Evolutionary conservation across 306 rosid species (phyloP).

Genomic region (Betula pendula): DNA sequence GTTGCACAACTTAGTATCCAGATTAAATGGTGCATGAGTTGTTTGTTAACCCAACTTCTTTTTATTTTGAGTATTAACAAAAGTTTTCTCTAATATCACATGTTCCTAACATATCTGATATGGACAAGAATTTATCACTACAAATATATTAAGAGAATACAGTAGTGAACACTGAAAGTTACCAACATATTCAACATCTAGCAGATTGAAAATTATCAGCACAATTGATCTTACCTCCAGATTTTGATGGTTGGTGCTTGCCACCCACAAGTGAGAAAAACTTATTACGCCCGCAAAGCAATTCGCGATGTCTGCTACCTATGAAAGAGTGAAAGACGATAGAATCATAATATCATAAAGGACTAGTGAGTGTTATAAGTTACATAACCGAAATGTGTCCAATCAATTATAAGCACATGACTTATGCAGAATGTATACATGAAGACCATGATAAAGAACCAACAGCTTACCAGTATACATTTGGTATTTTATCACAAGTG

Average conservation of each 20-base stretch:
- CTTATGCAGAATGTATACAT: neutral
- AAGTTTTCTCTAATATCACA: no score
- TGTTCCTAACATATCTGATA: no score
- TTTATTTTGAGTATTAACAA: no score
- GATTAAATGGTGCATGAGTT: neutral
- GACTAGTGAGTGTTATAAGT: neutral
- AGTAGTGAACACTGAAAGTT: neutral
- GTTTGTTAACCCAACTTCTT: neutral
- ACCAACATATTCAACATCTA: neutral
- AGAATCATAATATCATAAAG: slow-evolving; percentile 21
- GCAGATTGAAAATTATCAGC: neutral
- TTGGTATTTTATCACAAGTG: neutral
- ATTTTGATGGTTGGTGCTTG: slow-evolving; percentile 35
- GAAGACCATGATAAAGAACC: neutral
- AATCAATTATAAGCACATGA: slow-evolving; percentile 7
- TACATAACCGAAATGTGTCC: slow-evolving; percentile 2
- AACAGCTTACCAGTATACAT: neutral
- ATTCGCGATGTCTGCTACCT: slow-evolving; percentile 40
- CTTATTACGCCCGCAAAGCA: slow-evolving; percentile 47
- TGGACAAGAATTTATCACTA: no score
- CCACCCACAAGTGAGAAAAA: slow-evolving; percentile 36
- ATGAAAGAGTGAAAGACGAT: slow-evolving; percentile 24
- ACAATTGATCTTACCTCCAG: slow-evolving; percentile 31
- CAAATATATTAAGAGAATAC: no score
- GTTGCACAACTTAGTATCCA: neutral